Evolutionary conservation across 768 basidiomycete species (phyloP).

Genomic region (Lanmaoa rubissima): DNA sequence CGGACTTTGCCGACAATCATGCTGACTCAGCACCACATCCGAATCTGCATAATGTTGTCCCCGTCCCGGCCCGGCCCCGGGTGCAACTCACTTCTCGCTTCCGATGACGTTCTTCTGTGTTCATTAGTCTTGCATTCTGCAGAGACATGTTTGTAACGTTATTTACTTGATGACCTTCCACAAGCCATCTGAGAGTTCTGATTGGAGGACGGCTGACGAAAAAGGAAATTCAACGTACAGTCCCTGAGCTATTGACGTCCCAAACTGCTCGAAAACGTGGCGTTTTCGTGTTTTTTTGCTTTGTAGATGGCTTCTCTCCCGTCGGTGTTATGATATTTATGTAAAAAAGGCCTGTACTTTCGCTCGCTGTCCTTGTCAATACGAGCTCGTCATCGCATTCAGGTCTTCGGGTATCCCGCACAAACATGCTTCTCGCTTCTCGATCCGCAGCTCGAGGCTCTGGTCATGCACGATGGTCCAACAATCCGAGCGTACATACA

Average conservation of each 20-base stretch:
- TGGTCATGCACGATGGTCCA: neutral
- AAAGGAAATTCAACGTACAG: no score
- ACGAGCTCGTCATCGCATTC: neutral
- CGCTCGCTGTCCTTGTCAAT: neutral
- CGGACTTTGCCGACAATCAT: constrained; percentile 27
- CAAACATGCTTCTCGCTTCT: neutral
- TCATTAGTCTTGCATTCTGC: no score
- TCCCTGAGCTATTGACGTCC: no score
- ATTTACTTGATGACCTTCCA: no score
- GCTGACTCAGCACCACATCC: constrained; percentile 30
- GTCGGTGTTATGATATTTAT: neutral
- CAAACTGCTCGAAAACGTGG: no score
- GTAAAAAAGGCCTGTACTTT: neutral
- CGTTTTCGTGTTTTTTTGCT: no score
- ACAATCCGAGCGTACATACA: neutral
- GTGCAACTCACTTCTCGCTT: neutral
- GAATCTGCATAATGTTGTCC: no score
- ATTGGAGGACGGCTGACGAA: no score
- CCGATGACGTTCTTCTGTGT: no score
- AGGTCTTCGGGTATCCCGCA: neutral
- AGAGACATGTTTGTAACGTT: no score
- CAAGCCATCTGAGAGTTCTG: no score
- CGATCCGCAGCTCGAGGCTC: neutral
- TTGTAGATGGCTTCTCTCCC: neutral
- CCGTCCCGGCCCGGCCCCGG: neutral